Base-by-base conservation (phyloP, 371 early-diverging fungal genomes). In the Blyttiomyces sp. region DNA sequence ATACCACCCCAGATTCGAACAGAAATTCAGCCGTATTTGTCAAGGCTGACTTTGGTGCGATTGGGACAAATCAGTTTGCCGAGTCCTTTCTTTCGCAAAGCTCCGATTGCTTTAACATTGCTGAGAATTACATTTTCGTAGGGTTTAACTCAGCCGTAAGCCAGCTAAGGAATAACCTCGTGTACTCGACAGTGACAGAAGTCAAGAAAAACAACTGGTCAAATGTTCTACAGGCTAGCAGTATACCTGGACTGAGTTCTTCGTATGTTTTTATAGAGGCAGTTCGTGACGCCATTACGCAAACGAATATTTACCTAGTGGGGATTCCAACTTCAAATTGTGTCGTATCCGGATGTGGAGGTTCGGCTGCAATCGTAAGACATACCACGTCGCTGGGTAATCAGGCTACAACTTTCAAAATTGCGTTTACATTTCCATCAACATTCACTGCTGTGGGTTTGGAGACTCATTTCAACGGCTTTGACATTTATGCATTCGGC, bases 401-500 rank as follows among this genome's bases (percentile, higher is more conserved):
- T n/a, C 56, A 9, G 26, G 31, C 42, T 44, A 7, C 21, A 33
- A 23, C 32, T 23, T 45, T n/a, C n/a, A n/a, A n/a, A 17, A 31
- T 21, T 3, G 11, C 33, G 17, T 63, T 57, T 45, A 43, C 57
- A 13, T 67, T 67, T 39, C 67, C 67, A 1, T n/a, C 28, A 1
- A 30, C n/a, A 11, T 4, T 27, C 23, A n/a, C 48, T 1, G 50
- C 60, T n/a, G 26, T 35, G 17, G 59, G 59, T 6, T 2, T 68
- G 4, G 3, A 4, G 7, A 49, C 59, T 39, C 68, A 68, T 35
- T 5, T 34, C 19, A 68, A 68, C 55, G 60, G 59, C 13, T 42
- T 68, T 17, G 68, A 68, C 42, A 27, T 64, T 19, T 68, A 62
- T 53, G 57, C 45, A 5, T 68, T 51, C 52, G 68, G 68, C 13